Conservation (phyloP, 2,329 filamentous ascomycete genomes). For the Arthrobotrys iridis region DNA sequence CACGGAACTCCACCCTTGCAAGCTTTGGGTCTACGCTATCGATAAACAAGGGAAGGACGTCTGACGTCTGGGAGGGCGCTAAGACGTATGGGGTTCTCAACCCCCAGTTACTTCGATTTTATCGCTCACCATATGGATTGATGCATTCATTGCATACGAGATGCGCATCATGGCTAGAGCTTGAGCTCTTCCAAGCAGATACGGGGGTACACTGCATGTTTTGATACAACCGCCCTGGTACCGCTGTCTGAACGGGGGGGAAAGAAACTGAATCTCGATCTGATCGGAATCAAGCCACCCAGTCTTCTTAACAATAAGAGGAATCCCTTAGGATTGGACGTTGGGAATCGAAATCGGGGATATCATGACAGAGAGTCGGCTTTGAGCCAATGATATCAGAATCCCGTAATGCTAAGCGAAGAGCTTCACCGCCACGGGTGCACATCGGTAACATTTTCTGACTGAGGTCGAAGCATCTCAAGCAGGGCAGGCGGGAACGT, state of each 20-base stretch:
- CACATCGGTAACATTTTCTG: constrained; percentile 13
- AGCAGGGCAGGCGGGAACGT: constrained; percentile 24
- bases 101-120: background rate
- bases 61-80: constrained; percentile 18
- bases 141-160: constrained; percentile 11
- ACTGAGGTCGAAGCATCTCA: background rate
- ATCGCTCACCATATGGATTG: background rate
- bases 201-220: background rate
- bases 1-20: constrained; percentile 21
- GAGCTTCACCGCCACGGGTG: background rate
- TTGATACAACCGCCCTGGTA: background rate
- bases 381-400: constrained; percentile 37
- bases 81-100: background rate
- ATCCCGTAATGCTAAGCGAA: constrained; percentile 26
- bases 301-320: constrained; percentile 3
- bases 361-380: background rate
- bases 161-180: constrained; percentile 1
- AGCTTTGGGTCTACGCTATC: constrained; percentile 12
- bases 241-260: background rate
- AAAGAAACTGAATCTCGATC: constrained; percentile 43
- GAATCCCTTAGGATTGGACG: constrained; percentile 3
- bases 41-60: constrained; percentile 19
- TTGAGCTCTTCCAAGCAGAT: background rate
- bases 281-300: constrained; percentile 22
- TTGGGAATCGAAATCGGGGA: constrained; percentile 15